phyloP scores from a whole-genome alignment of 2,329 filamentous ascomycete species.

The Aspergillus texensis region DNA sequence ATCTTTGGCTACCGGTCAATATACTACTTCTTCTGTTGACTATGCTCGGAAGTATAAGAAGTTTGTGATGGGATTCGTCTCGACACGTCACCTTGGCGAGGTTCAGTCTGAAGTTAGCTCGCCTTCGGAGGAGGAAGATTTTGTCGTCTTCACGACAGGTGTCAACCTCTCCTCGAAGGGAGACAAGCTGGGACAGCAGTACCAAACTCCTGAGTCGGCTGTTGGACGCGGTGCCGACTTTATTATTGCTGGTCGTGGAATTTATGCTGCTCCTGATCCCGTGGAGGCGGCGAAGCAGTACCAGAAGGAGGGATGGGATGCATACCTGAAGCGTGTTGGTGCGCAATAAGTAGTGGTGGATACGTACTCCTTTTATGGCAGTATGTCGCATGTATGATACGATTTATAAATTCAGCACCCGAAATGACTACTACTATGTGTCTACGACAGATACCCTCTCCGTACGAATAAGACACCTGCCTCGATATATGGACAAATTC shows the following conservation, averaged over 20 bases:
- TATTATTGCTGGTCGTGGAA: conserved; percentile 51
- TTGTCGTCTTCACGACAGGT: conserved; percentile 53
- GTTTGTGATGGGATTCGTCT: conserved; percentile 52
- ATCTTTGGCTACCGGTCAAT: conserved; percentile 48
- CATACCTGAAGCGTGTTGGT: conserved; percentile 44
- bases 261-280: conserved; percentile 49
- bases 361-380: background rate
- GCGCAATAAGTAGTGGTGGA: conserved; percentile 10
- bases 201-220: conserved; percentile 50
- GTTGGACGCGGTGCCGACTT: conserved; percentile 51
- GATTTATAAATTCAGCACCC: background rate
- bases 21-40: conserved; percentile 50
- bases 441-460: background rate
- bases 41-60: conserved; percentile 48
- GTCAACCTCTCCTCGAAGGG: conserved; percentile 51
- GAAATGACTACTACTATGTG: background rate
- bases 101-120: conserved; percentile 32
- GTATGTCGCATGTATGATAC: background rate
- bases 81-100: conserved; percentile 44
- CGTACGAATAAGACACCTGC: background rate
- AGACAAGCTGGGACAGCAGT: conserved; percentile 52
- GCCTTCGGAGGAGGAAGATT: conserved; percentile 44
- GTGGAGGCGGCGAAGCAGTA: conserved; percentile 48
- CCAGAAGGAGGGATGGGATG: conserved; percentile 49
- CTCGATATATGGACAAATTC: background rate